These are phyloP conservation scores for Spirogloea muscicola DNA, from an alignment of 139 green algal species.

Conservation along the genomic window DNA sequence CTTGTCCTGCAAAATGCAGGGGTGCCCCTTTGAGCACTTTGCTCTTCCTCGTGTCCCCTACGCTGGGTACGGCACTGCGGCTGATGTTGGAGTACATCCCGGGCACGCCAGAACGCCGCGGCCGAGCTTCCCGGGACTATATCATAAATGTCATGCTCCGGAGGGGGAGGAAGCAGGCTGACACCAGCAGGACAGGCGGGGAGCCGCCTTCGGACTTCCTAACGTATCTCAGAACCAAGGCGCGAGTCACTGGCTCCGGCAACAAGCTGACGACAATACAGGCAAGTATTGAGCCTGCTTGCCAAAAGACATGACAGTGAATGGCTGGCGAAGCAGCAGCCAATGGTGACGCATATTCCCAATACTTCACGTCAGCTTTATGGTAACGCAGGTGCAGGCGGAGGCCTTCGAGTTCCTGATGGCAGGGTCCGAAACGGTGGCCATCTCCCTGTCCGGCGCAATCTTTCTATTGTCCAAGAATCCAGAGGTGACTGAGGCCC, in stretches of 20 bases:
- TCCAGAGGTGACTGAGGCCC: not conserved
- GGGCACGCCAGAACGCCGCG: constrained; percentile 1
- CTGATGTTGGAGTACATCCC: not conserved
- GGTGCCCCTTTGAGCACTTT: not conserved
- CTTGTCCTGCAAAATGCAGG: too few species aligned
- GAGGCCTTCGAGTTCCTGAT: constrained; percentile 2
- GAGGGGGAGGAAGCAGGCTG: not conserved
- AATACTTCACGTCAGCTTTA: too few species aligned
- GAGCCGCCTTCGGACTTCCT: not conserved
- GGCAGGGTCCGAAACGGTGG: not conserved
- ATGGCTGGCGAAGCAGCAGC: not conserved
- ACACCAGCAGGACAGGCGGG: not conserved
- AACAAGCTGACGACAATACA: too few species aligned
- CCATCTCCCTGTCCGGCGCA: not conserved
- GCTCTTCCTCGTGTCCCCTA: not conserved
- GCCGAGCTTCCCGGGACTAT: not conserved
- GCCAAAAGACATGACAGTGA: not conserved
- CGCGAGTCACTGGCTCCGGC: not conserved
- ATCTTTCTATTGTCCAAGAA: not conserved
- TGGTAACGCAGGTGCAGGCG: constrained; percentile 4
- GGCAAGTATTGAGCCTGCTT: too few species aligned
- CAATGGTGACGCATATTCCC: not conserved
- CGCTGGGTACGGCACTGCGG: not conserved
- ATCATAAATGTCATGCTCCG: not conserved
- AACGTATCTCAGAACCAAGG: not conserved